Conservation (phyloP, 176 grass and related monocot species). For the Carex pumila region DNA sequence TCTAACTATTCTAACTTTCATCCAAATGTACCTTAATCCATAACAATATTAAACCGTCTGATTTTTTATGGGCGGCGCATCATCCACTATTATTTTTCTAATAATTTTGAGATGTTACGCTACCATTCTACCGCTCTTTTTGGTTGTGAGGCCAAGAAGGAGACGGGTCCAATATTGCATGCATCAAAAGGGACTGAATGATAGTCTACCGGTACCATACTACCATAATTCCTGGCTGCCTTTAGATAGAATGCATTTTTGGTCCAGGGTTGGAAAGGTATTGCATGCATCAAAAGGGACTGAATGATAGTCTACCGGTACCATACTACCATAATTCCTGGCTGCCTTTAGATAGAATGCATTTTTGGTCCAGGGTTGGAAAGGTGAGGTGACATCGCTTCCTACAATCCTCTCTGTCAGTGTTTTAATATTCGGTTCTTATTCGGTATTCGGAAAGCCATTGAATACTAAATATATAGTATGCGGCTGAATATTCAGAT, state of each 20-base stretch:
- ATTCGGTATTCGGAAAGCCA: too few species aligned
- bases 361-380: background rate
- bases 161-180: background rate
- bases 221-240: background rate
- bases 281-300: too few species aligned
- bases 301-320: too few species aligned
- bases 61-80: background rate
- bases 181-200: background rate
- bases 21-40: background rate
- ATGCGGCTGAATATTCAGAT: too few species aligned
- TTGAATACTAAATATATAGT: too few species aligned
- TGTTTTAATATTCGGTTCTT: too few species aligned
- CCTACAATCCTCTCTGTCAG: background rate
- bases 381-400: too few species aligned
- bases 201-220: background rate
- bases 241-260: too few species aligned
- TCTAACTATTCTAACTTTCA: too few species aligned
- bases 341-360: background rate
- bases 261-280: background rate
- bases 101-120: background rate
- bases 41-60: background rate
- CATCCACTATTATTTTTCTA: background rate
- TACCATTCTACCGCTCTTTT: background rate
- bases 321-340: too few species aligned
- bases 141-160: background rate